Base-by-base conservation (phyloP, 768 basidiomycete genomes). In the Pleurotus giganteus region DNA sequence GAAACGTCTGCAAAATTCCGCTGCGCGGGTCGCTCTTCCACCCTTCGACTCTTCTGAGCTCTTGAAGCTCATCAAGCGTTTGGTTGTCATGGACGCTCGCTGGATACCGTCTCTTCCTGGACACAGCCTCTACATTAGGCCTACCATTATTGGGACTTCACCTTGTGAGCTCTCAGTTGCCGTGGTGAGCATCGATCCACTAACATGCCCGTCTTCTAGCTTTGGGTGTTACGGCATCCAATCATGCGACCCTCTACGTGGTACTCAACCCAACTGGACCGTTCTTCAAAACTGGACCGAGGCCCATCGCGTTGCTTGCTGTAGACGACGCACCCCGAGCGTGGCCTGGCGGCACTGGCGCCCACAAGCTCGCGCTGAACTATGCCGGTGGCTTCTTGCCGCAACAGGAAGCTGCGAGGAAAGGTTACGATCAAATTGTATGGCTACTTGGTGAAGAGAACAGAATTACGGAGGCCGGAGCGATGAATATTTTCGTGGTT, bases 91-190 rank as follows among this genome's bases (percentile, higher is more conserved):
- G 43, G 94, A 98, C 41, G 69, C 75, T n/a, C 81, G 86, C 9
- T 97, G 94, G 94, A 91, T 97, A 28, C 94, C 94, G 2, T 70
- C 74, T 1, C 68, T 74, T 11, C 75, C 82, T 1, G 93, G 88
- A 12, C 83, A 91, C 68, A 91, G 88, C 55, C 74, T 98, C 31
- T 98, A 96, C 74, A 81, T 97, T 60, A 86, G 94, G 42, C 88
- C 91, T 21, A 93, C 86, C 4, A 70, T 91, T 64, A 88, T 82
- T 52, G 81, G 80, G 6, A 82, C 81, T 2, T 77, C 78, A 17
- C 41, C 72, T 3, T 65, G 73, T 73, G 45, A 51, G 69, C 60
- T 26, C n/a, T 17, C 23, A n/a, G n/a, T n/a, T 11, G 19, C 21
- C 28, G 72, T 76, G 65, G 72, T 13, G 78, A 82, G 61, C 68